phyloP scores from a whole-genome alignment of 495 filamentous ascomycete genomes.

The Penicillium coprophilum region DNA sequence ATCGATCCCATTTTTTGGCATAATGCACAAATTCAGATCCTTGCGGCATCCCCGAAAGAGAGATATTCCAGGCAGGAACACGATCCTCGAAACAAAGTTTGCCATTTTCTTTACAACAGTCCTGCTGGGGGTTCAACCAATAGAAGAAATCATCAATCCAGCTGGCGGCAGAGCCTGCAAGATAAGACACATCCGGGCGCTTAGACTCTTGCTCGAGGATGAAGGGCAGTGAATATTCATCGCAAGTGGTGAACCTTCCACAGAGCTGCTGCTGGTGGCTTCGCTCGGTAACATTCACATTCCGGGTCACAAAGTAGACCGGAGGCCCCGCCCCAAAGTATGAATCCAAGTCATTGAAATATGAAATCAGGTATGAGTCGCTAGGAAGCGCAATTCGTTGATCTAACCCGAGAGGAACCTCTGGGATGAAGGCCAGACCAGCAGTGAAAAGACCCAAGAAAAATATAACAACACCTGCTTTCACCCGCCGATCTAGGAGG shows the following conservation, averaged over 20 bases:
- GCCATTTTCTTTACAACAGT: slow-evolving; percentile 70
- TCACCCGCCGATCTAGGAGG: slow-evolving; percentile 74
- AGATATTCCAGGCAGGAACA: slow-evolving; percentile 80
- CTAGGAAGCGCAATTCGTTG: slow-evolving; percentile 91
- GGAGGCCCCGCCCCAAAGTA: slow-evolving; percentile 92
- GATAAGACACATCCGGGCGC: slow-evolving; percentile 83
- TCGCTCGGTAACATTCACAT: slow-evolving; percentile 73
- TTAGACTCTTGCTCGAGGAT: slow-evolving; percentile 91
- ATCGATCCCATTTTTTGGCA: slow-evolving; percentile 74
- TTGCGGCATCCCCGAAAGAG: slow-evolving; percentile 86
- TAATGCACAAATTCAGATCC: slow-evolving; percentile 87
- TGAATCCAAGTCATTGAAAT: slow-evolving; percentile 90
- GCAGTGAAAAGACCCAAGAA: slow-evolving; percentile 89
- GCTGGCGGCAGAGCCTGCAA: slow-evolving; percentile 86
- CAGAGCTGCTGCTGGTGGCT: slow-evolving; percentile 80
- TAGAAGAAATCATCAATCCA: slow-evolving; percentile 97
- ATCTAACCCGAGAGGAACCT: slow-evolving; percentile 83
- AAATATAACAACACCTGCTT: slow-evolving; percentile 67
- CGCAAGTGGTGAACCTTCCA: slow-evolving; percentile 85
- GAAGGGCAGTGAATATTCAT: slow-evolving; percentile 79
- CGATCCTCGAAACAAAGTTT: slow-evolving; percentile 76
- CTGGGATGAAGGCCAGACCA: slow-evolving; percentile 77
- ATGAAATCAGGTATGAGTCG: slow-evolving; percentile 88
- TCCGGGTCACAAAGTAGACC: slow-evolving; percentile 89
- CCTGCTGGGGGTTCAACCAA: slow-evolving; percentile 88